Percentiles rank a stretch among this genome's conserved stretches.
Conservation (phyloP, 192 early-diverging fungal genomes). For the Coemansia guatemalensis region DNA sequence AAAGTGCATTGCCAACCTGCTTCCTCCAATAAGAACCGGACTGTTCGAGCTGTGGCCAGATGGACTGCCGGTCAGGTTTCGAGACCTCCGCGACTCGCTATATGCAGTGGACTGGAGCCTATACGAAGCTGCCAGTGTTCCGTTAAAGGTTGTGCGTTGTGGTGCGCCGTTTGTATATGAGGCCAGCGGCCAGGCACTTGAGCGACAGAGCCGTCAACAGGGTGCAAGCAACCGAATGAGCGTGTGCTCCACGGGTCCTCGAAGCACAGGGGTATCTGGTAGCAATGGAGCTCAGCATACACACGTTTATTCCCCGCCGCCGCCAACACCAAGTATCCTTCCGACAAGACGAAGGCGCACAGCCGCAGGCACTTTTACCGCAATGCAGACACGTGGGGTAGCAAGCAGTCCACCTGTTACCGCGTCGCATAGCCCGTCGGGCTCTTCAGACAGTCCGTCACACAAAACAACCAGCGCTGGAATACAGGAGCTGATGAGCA, state of each 20-base stretch:
- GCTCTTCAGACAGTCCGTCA: constrained; percentile 17
- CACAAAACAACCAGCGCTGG: constrained; percentile 15
- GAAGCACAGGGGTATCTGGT: constrained; percentile 1
- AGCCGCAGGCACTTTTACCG: constrained; percentile 7
- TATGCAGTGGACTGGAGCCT: constrained; percentile 54
- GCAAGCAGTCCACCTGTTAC: constrained; percentile 8
- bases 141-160: constrained; percentile 42
- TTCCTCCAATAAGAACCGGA: constrained; percentile 36
- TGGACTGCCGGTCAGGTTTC: constrained; percentile 45
- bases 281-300: constrained; percentile 3
- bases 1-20: constrained; percentile 50
- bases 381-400: constrained; percentile 13
- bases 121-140: constrained; percentile 49
- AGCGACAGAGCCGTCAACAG: neutral
- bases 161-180: constrained; percentile 45
- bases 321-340: constrained; percentile 25
- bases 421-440: constrained; percentile 14
- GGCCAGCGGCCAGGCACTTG: constrained; percentile 15
- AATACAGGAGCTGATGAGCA: constrained; percentile 33
- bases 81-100: constrained; percentile 52
- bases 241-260: constrained; percentile 4
- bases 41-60: constrained; percentile 53
- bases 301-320: constrained; percentile 34
- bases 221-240: constrained; percentile 20
- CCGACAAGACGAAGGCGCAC: constrained; percentile 31